Evolutionary conservation across 495 filamentous ascomycete genomes (phyloP).

Genomic region (Penicillium manginii): DNA sequence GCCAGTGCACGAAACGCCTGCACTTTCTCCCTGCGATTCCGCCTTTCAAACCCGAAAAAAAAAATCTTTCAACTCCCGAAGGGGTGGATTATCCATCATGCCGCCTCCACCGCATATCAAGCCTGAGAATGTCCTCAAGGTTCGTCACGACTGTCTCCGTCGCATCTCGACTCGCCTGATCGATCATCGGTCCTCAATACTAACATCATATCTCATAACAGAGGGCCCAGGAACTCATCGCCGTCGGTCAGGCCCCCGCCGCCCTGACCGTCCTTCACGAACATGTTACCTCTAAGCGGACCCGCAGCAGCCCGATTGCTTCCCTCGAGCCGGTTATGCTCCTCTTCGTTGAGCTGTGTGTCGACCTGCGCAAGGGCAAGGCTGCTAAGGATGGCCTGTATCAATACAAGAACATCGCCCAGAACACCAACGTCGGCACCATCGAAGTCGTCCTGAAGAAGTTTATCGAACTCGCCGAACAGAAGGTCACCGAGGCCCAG

Average conservation of each 20-base stretch:
- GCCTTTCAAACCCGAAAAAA: constrained; percentile 15
- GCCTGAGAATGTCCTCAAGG: constrained; percentile 98
- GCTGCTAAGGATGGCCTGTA: constrained; percentile 98
- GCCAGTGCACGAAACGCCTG: constrained; percentile 29
- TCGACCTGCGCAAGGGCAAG: constrained; percentile 96
- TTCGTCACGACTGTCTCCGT: constrained; percentile 33
- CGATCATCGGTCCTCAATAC: constrained; percentile 2
- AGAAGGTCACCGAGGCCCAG: constrained; percentile 95
- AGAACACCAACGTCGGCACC: constrained; percentile 97
- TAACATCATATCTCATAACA: constrained; percentile 32
- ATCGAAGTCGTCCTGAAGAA: constrained; percentile 96
- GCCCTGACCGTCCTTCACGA: constrained; percentile 95
- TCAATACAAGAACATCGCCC: constrained; percentile 98
- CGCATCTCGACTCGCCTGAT: not conserved
- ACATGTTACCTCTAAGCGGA: constrained; percentile 97
- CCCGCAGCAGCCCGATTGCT: constrained; percentile 94
- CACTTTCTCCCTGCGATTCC: constrained; percentile 4
- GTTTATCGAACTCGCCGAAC: constrained; percentile 95
- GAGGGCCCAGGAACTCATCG: constrained; percentile 97
- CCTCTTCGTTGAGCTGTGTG: constrained; percentile 92
- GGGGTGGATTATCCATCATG: constrained; percentile 65
- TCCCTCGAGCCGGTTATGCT: constrained; percentile 98
- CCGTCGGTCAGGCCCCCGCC: constrained; percentile 88
- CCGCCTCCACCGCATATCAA: constrained; percentile 94
- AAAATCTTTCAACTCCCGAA: constrained; percentile 21